Base-by-base conservation (phyloP, 2,329 filamentous ascomycete genomes). In the Clonostachys sp. region DNA sequence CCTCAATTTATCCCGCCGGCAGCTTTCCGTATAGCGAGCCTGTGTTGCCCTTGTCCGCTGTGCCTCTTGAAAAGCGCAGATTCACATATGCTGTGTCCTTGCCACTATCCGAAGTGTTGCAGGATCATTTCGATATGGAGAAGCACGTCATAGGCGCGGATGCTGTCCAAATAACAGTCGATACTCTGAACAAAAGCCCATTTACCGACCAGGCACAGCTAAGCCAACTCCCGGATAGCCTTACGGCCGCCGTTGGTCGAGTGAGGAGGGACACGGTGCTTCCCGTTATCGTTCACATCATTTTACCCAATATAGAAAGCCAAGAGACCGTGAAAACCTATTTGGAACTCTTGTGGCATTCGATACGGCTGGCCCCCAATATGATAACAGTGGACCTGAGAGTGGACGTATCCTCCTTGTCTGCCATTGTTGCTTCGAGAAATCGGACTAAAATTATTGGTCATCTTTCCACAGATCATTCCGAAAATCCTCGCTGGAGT, bases 31-130 rank as follows among this genome's bases (percentile, higher is more conserved):
- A 80, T 17, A 72, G 82, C 48, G 80, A 84, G 51, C 80, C 80
- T 3, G 80, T 82, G 1, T 87, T 86, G 53, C 84, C 84, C 0
- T 65, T 88, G 2, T 81, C 84, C 3, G 72, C 75, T 14, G 72
- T 86, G 34, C 76, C 78, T 1, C 74, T 80, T 0, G 79, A 86
- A 54, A 70, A 77, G 34, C 75, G 83, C 9, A 72, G 70, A 12
- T 87, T 83, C 55, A 89, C 87, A 0, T 86, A 86, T 56, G 83
- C 85, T 6, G 70, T 87, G 1, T 80, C 81, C 5, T 70, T 89
- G 2, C 74, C 78, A 3, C 62, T 87, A 3, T 79, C 78, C 0
- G 73, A 76, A 14, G 63, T 89, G 4, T 57, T 84, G 2, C 63
- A 72, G 2, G 67, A 70, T 12, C 64, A 74, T 2, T 56, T 84